Percentiles rank a stretch among this genome's conserved stretches.
phyloP scores from a whole-genome alignment of 2,329 filamentous ascomycete genomes.

The Cytospora mali region DNA sequence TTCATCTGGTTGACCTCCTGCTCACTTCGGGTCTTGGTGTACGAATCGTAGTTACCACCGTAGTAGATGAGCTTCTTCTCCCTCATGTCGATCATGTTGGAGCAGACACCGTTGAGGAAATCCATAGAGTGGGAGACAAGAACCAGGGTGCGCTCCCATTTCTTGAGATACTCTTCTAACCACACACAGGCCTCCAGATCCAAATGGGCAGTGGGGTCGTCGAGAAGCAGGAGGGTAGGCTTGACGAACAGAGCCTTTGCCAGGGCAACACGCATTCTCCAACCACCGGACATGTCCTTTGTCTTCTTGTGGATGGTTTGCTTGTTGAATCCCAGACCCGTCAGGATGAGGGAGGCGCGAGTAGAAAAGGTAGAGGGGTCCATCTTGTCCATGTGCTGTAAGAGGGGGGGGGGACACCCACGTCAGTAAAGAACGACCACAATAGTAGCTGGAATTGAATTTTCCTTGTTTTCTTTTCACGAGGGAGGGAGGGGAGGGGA shows the following conservation, averaged over 20 bases:
- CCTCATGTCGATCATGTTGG: slow-evolving; percentile 98
- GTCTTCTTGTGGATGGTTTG: slow-evolving; percentile 98
- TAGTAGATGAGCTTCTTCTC: slow-evolving; percentile 89
- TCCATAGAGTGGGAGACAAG: slow-evolving; percentile 98
- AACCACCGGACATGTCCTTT: slow-evolving; percentile 99
- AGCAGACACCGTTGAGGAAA: slow-evolving; percentile 98
- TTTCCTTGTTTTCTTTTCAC: slow-evolving; percentile 28
- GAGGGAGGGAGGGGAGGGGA: background rate
- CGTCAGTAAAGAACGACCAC: slow-evolving; percentile 29
- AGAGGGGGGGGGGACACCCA: background rate
- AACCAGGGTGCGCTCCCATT: slow-evolving; percentile 96
- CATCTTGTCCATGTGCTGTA: slow-evolving; percentile 95
- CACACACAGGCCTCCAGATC: slow-evolving; percentile 99
- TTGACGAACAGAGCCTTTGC: slow-evolving; percentile 98
- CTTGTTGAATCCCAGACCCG: slow-evolving; percentile 99
- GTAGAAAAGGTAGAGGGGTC: slow-evolving; percentile 97
- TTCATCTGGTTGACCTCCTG: slow-evolving; percentile 99
- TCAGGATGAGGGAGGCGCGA: slow-evolving; percentile 93
- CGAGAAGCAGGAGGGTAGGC: slow-evolving; percentile 91
- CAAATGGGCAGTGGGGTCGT: slow-evolving; percentile 98
- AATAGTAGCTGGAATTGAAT: too few relatives aligned
- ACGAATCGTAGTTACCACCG: slow-evolving; percentile 99
- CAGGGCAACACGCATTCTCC: slow-evolving; percentile 98
- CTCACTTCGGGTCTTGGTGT: slow-evolving; percentile 91
- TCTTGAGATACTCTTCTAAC: slow-evolving; percentile 99